Evolutionary conservation across 306 rosid species (phyloP).

Genomic region (Castanopsis chinensis): DNA sequence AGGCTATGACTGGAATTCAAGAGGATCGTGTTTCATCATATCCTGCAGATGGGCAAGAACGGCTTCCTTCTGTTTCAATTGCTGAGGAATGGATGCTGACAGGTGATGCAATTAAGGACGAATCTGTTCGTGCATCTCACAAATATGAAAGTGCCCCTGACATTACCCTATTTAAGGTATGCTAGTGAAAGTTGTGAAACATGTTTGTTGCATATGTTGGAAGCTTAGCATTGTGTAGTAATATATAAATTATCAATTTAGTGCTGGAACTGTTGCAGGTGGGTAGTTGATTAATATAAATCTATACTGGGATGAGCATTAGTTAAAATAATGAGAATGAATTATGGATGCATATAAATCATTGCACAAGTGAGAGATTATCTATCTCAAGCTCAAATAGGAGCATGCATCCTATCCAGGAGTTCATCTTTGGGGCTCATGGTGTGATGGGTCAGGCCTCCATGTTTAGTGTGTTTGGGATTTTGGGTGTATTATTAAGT

Average conservation of each 20-base stretch:
- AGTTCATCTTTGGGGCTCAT: neutral
- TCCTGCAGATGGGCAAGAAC: slow-evolving; percentile 91
- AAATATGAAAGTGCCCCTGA: slow-evolving; percentile 95
- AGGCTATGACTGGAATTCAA: slow-evolving; percentile 96
- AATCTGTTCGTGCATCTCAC: slow-evolving; percentile 74
- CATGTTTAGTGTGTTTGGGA: neutral
- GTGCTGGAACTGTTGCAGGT: neutral
- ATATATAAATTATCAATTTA: neutral
- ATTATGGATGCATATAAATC: no score
- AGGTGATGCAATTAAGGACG: slow-evolving; percentile 76
- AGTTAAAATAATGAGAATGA: neutral
- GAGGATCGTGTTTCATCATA: slow-evolving; percentile 77
- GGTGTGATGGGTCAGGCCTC: neutral
- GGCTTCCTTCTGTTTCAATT: slow-evolving; percentile 81
- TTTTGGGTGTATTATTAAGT: neutral
- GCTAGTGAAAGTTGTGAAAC: slow-evolving; percentile 20
- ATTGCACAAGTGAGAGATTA: neutral
- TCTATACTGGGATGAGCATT: neutral
- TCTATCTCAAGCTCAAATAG: neutral
- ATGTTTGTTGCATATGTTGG: slow-evolving; percentile 5
- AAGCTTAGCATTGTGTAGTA: neutral
- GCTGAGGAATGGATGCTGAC: slow-evolving; percentile 98
- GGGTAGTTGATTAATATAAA: neutral
- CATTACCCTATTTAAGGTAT: slow-evolving; percentile 88
- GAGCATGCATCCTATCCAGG: neutral